These are phyloP conservation scores for Sphaceloma murrayae DNA, from an alignment of 2,329 filamentous ascomycete genomes.

Conservation along the genomic window DNA sequence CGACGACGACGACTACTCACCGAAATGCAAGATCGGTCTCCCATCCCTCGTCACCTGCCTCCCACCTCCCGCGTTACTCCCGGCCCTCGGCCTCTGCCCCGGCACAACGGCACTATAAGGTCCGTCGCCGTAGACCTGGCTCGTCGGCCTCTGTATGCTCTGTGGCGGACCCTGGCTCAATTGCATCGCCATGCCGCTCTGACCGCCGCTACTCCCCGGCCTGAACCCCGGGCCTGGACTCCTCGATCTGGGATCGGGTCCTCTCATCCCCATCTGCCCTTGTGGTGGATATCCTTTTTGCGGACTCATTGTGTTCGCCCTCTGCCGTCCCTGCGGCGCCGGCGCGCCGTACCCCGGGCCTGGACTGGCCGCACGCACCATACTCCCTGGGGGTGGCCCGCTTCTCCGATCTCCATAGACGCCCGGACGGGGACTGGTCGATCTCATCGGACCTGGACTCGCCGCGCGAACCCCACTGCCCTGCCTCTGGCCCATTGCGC, in stretches of 20 bases:
- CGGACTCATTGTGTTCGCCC: slow-evolving; percentile 34
- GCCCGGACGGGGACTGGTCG: slow-evolving; percentile 48
- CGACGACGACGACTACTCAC: too few species aligned
- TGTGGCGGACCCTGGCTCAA: slow-evolving; percentile 35
- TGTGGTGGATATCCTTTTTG: slow-evolving; percentile 25
- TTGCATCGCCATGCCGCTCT: slow-evolving; percentile 37
- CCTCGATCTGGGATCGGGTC: slow-evolving; percentile 1
- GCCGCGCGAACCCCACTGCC: slow-evolving; percentile 46
- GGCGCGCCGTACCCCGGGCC: slow-evolving; percentile 36
- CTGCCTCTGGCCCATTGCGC: slow-evolving; percentile 40
- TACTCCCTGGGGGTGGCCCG: slow-evolving; percentile 28
- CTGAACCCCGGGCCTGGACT: slow-evolving; percentile 9
- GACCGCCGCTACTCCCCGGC: slow-evolving; percentile 2
- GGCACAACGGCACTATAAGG: slow-evolving; percentile 21
- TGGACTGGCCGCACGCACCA: slow-evolving; percentile 42
- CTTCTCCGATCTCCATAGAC: slow-evolving; percentile 32
- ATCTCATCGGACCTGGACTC: slow-evolving; percentile 60
- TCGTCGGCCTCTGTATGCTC: slow-evolving; percentile 29
- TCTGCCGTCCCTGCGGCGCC: slow-evolving; percentile 24
- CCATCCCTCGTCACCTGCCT: slow-evolving; percentile 79
- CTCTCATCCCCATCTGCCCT: slow-evolving; percentile 21
- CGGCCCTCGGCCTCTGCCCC: slow-evolving; percentile 19
- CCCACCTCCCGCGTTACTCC: slow-evolving; percentile 65
- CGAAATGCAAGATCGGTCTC: slow-evolving; percentile 80
- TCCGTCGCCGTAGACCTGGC: slow-evolving; percentile 35